Conservation (phyloP, 1,284 basidiomycete species). For the Apiotrichum siamense region DNA sequence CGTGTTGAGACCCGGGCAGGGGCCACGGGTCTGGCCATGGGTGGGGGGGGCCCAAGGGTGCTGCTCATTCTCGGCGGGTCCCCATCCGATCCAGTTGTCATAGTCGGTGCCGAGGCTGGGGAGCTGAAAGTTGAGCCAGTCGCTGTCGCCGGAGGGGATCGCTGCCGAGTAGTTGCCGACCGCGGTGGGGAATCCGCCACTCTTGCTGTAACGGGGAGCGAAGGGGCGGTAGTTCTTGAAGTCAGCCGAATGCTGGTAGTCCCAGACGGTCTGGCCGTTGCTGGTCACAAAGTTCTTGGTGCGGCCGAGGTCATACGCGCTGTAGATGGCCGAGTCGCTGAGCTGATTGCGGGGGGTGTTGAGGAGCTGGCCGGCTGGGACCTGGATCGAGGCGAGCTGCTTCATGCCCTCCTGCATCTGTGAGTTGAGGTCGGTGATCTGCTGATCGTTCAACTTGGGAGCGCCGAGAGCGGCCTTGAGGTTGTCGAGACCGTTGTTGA, state of each 20-base stretch:
- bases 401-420: background rate
- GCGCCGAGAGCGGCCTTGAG: background rate
- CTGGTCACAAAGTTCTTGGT: background rate
- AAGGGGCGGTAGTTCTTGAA: background rate
- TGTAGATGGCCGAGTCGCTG: background rate
- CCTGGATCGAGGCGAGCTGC: background rate
- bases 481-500: background rate
- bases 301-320: background rate
- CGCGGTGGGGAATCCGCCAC: background rate
- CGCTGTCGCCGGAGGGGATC: background rate
- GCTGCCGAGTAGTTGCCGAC: background rate
- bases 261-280: no score
- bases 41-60: constrained; percentile 24
- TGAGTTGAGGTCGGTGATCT: background rate
- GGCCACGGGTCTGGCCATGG: constrained; percentile 26
- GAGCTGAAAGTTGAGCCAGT: background rate
- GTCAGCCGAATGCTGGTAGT: background rate
- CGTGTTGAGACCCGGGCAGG: constrained; percentile 41
- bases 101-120: no score
- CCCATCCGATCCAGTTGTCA: constrained; percentile 1
- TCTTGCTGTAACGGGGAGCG: background rate
- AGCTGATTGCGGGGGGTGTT: background rate
- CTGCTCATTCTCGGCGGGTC: constrained; percentile 6
- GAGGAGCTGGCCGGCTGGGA: background rate
- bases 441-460: background rate